These are phyloP conservation scores for Brassica balearica DNA, from an alignment of 441 rosid genomes.

Conservation along the genomic window DNA sequence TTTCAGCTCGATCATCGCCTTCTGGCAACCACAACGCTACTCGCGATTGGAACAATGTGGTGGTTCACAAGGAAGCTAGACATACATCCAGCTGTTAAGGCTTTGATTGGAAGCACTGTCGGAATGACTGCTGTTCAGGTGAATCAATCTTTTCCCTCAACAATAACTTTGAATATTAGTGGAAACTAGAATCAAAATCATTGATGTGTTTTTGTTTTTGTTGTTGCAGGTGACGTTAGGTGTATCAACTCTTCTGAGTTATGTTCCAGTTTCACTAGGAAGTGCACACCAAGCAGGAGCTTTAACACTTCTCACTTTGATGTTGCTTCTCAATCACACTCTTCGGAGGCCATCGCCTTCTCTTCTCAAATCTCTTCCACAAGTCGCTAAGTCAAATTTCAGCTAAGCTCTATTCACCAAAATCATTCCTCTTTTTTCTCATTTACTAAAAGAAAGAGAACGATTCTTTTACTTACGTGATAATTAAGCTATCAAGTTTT, in stretches of 20 bases:
- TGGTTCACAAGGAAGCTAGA: constrained; percentile 80
- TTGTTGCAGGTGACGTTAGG: constrained; percentile 78
- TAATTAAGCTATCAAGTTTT: not conserved
- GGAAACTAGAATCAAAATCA: constrained; percentile 6
- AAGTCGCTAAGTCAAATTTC: constrained; percentile 56
- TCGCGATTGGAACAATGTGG: constrained; percentile 60
- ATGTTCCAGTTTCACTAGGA: constrained; percentile 89
- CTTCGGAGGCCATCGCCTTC: constrained; percentile 72
- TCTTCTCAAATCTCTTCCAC: constrained; percentile 83
- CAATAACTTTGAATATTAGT: not conserved
- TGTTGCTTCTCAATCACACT: constrained; percentile 83
- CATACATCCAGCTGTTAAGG: constrained; percentile 82
- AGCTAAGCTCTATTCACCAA: constrained; percentile 31
- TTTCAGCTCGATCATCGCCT: constrained; percentile 84
- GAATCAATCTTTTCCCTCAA: not conserved
- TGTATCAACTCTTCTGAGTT: constrained; percentile 80
- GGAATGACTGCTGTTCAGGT: constrained; percentile 96
- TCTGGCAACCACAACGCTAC: constrained; percentile 71
- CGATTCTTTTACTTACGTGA: constrained; percentile 27
- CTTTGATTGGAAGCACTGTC: constrained; percentile 71
- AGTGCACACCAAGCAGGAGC: constrained; percentile 93
- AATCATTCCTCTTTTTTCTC: constrained; percentile 4
- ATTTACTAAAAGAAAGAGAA: constrained; percentile 12
- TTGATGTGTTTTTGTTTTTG: not conserved
- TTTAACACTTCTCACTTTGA: constrained; percentile 73